phyloP scores from a whole-genome alignment of 768 basidiomycete genomes.

The Tremella mesenterica region DNA sequence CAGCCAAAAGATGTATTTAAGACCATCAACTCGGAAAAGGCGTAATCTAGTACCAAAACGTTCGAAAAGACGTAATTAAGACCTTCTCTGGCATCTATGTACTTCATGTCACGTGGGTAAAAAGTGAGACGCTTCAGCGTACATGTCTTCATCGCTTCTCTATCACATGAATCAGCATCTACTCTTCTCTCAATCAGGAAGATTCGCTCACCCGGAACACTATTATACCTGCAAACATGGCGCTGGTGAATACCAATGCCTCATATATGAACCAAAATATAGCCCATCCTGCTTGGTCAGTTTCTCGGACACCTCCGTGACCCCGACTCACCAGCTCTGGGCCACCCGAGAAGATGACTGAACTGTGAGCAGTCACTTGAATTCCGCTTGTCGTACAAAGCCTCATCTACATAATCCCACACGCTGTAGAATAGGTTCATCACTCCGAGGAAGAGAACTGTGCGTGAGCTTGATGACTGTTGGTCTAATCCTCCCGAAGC shows the following conservation, averaged over 20 bases:
- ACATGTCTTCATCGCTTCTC: not conserved
- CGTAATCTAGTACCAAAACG: too few species aligned
- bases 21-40: too few species aligned
- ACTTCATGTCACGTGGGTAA: not conserved
- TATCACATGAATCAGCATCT: not conserved
- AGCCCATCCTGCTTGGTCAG: slow-evolving; percentile 61
- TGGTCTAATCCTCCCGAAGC: slow-evolving; percentile 57
- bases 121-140: not conserved
- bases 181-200: not conserved
- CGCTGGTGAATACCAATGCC: slow-evolving; percentile 62
- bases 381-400: slow-evolving; percentile 88
- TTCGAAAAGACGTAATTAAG: too few species aligned
- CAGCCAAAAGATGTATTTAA: too few species aligned
- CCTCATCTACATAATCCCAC: slow-evolving; percentile 91
- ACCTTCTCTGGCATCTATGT: too few species aligned
- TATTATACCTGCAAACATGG: slow-evolving; percentile 68
- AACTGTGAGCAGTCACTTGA: slow-evolving; percentile 91
- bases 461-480: slow-evolving; percentile 45
- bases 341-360: slow-evolving; percentile 54
- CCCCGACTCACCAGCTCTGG: slow-evolving; percentile 39
- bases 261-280: slow-evolving; percentile 76
- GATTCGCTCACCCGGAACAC: slow-evolving; percentile 61
- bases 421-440: slow-evolving; percentile 62
- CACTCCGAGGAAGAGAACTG: slow-evolving; percentile 36
- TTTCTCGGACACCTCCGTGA: not conserved